These are phyloP conservation scores for Penicillium samsonianum DNA, from an alignment of 495 filamentous ascomycete genomes.

Conservation along the genomic window DNA sequence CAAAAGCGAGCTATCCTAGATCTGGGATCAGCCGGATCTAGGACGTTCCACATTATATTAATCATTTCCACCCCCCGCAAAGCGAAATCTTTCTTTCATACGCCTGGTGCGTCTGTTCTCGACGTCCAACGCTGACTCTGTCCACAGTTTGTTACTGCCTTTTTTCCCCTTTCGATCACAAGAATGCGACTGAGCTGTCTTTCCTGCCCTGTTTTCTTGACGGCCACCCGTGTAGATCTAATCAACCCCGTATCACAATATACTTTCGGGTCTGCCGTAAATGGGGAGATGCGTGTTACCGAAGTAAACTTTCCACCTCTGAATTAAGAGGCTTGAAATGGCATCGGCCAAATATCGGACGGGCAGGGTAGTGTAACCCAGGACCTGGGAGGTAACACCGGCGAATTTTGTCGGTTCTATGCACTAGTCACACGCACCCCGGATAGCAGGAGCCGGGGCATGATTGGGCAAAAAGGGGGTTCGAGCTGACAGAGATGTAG, in stretches of 20 bases:
- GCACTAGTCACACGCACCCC: neutral
- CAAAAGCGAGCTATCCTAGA: slow-evolving; percentile 3
- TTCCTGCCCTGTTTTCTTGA: neutral
- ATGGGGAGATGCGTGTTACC: neutral
- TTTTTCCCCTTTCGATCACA: slow-evolving; percentile 1
- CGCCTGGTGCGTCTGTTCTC: neutral
- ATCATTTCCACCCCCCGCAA: neutral
- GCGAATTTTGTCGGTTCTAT: neutral
- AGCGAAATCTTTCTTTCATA: neutral
- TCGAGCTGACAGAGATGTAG: neutral
- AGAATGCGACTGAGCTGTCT: neutral
- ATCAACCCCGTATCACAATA: neutral
- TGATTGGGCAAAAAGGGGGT: neutral
- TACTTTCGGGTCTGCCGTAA: neutral
- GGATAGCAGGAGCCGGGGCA: neutral
- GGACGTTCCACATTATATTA: slow-evolving; percentile 1
- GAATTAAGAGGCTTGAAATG: neutral
- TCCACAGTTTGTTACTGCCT: neutral
- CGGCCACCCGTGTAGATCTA: neutral
- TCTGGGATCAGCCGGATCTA: neutral
- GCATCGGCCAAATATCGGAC: neutral
- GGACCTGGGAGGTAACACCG: neutral
- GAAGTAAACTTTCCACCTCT: neutral
- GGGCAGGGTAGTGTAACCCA: neutral
- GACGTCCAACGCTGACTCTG: neutral